Evolutionary conservation across 2,329 filamentous ascomycete species (phyloP).

Genomic region (Huntiella bhutanensis): DNA sequence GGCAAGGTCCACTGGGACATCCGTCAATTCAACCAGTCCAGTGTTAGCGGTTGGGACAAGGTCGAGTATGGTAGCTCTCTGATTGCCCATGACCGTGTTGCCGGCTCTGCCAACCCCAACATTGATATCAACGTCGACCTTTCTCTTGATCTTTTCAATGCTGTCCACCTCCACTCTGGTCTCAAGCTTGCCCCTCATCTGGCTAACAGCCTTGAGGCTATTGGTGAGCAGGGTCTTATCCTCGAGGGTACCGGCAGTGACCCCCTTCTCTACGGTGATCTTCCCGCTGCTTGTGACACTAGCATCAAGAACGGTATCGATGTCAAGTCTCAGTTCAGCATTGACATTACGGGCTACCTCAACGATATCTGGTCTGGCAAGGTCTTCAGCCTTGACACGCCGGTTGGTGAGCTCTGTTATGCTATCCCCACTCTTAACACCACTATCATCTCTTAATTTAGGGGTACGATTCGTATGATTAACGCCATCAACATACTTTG

Average conservation of each 20-base stretch:
- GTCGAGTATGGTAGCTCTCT: slow-evolving; percentile 19
- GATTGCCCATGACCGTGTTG: slow-evolving; percentile 18
- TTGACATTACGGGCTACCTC: not conserved
- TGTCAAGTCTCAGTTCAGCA: not conserved
- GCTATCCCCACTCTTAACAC: not conserved
- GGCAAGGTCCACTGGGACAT: slow-evolving; percentile 24
- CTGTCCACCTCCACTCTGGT: not conserved
- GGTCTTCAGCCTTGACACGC: not conserved
- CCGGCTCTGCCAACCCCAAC: slow-evolving; percentile 17
- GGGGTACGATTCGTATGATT: not conserved
- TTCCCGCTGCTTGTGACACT: not conserved
- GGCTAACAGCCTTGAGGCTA: not conserved
- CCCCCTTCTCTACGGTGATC: not conserved
- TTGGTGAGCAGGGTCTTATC: slow-evolving; percentile 2
- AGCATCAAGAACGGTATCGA: slow-evolving; percentile 2
- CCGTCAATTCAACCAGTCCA: slow-evolving; percentile 16
- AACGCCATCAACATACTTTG: not conserved
- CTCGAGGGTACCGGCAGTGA: slow-evolving; percentile 1
- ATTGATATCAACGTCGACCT: slow-evolving; percentile 15
- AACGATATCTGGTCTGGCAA: not conserved
- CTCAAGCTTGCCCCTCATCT: not conserved
- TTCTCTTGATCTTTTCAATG: slow-evolving; percentile 20
- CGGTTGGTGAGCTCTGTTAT: not conserved
- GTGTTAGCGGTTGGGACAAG: slow-evolving; percentile 18
- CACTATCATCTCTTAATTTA: slow-evolving; percentile 1